Evolutionary conservation across 345 rosid species (phyloP).

Genomic region (Orychophragmus violaceus): DNA sequence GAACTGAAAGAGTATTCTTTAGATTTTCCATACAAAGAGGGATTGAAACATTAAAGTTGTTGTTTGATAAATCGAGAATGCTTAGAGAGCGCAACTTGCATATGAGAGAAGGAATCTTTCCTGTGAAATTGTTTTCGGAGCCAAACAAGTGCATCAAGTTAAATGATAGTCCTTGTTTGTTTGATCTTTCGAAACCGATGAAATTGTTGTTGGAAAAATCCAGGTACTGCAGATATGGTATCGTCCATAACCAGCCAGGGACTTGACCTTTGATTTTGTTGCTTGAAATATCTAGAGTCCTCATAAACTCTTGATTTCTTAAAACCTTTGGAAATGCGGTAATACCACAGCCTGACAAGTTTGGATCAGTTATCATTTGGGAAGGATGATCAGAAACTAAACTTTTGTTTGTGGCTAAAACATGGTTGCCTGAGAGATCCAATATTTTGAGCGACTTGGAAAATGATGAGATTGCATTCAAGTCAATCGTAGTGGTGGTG

Average conservation of each 20-base stretch:
- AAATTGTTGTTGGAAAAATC: background rate
- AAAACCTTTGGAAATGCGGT: background rate
- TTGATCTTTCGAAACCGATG: background rate
- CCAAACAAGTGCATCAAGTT: background rate
- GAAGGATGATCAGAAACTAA: background rate
- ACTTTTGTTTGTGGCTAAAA: background rate
- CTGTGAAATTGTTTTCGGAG: background rate
- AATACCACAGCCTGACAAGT: background rate
- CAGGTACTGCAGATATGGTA: background rate
- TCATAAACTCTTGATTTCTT: background rate
- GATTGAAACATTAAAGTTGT: background rate
- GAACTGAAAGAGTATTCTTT: background rate
- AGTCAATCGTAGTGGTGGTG: background rate
- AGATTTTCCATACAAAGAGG: background rate
- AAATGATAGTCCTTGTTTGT: background rate
- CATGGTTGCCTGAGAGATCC: background rate
- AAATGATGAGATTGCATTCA: background rate
- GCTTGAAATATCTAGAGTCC: background rate
- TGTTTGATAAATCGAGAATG: background rate
- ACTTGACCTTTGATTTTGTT: background rate
- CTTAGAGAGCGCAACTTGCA: background rate
- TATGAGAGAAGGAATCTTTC: background rate
- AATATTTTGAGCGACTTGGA: background rate
- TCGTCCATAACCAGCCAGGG: background rate
- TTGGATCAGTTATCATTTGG: background rate